A percentile compares a stretch with the other conserved stretches of the same genome.
These are phyloP conservation scores for Berberis vulgaris DNA, from an alignment of 164 flowering plant genomes.

Conservation along the genomic window DNA sequence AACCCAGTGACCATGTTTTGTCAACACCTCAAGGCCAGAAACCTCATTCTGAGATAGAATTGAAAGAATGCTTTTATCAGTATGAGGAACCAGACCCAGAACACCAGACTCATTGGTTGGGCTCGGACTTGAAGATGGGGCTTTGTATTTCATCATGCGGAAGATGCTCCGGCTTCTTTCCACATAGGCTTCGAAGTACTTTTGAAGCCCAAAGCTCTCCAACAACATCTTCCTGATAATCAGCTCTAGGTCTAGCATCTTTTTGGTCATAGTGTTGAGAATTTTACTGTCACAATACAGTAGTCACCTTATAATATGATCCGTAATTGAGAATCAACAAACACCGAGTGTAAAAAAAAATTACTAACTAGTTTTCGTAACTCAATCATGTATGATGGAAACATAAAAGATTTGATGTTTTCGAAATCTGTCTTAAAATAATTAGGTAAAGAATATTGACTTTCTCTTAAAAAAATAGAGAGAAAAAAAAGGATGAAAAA, in stretches of 20 bases:
- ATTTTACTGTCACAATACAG: neutral
- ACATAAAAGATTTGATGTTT: too few species aligned
- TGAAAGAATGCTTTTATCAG: constrained; percentile 15
- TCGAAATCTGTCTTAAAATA: too few species aligned
- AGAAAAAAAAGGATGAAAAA: too few species aligned
- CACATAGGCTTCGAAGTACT: neutral
- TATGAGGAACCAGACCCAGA: constrained; percentile 31
- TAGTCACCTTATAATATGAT: neutral
- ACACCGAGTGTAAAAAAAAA: neutral
- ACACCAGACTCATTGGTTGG: neutral
- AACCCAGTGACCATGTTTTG: constrained; percentile 31
- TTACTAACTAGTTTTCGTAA: too few species aligned
- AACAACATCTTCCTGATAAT: neutral
- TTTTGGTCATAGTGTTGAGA: neutral
- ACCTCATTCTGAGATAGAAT: constrained; percentile 2
- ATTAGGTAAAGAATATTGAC: too few species aligned
- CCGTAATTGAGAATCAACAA: neutral
- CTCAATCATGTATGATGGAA: too few species aligned
- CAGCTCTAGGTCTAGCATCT: neutral
- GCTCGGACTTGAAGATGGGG: neutral
- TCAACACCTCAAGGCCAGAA: constrained; percentile 33
- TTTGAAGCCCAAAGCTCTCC: neutral
- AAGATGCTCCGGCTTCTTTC: neutral
- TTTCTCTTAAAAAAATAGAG: too few species aligned
- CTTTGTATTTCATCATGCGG: neutral